Evolutionary conservation across 371 early-diverging fungal species (phyloP).

Genomic region (Zopfochytrium polystomum): DNA sequence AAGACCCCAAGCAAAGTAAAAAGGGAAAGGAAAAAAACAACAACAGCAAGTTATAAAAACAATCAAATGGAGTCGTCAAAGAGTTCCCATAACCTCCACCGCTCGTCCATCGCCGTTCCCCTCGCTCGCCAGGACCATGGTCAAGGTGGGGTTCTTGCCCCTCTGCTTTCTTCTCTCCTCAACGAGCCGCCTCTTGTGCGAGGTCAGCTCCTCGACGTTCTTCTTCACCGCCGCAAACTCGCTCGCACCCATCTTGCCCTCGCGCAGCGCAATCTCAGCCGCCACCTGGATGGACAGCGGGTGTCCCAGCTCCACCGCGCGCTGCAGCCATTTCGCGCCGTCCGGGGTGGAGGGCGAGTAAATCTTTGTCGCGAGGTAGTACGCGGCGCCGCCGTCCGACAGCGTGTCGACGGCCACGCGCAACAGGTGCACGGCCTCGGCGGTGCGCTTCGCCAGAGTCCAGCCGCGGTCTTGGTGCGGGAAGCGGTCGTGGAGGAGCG

Average conservation of each 20-base stretch:
- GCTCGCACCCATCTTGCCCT: neutral
- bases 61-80: too few species aligned
- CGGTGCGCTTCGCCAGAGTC: neutral
- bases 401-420: conserved; percentile 2
- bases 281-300: neutral
- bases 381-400: conserved; percentile 12
- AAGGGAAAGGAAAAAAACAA: too few species aligned
- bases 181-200: too few species aligned
- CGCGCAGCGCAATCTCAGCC: neutral
- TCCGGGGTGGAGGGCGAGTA: neutral
- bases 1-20: too few species aligned
- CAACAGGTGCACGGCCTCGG: neutral
- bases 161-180: too few species aligned
- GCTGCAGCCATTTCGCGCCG: neutral
- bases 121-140: too few species aligned
- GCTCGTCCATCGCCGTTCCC: too few species aligned
- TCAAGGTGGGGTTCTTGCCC: too few species aligned
- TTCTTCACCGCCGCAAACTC: neutral
- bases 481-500: neutral
- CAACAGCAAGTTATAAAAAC: too few species aligned
- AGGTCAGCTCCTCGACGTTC: neutral
- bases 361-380: conserved; percentile 1
- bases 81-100: too few species aligned
- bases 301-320: neutral
- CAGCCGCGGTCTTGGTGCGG: neutral